These are phyloP conservation scores for Acorus gramineus DNA, from an alignment of 106 monocot genomes.

Conservation along the genomic window DNA sequence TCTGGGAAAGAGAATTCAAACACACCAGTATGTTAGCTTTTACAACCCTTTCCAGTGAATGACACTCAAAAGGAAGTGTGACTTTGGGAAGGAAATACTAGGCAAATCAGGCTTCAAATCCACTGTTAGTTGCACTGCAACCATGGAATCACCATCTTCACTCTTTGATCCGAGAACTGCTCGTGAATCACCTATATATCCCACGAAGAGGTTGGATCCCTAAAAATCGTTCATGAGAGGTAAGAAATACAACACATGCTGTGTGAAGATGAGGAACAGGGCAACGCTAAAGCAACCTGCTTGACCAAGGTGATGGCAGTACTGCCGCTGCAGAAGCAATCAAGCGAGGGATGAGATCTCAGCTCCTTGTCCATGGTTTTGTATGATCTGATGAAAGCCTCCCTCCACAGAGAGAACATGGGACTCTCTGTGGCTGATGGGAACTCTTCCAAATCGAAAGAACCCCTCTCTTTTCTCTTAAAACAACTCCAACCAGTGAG, in stretches of 20 bases:
- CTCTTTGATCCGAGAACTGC: constrained; percentile 25
- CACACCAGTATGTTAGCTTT: no score
- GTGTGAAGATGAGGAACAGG: not conserved
- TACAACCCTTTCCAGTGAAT: no score
- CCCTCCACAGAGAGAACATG: constrained; percentile 14
- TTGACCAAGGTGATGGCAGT: constrained; percentile 28
- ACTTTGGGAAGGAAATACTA: constrained; percentile 6
- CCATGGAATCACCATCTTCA: constrained; percentile 1
- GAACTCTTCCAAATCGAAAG: no score
- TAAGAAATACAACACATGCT: not conserved
- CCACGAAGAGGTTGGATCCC: constrained; percentile 28
- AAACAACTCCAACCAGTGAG: no score
- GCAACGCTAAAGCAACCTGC: constrained; percentile 7
- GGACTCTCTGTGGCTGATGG: not conserved
- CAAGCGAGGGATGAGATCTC: constrained; percentile 14
- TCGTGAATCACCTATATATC: constrained; percentile 36
- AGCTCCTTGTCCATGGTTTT: constrained; percentile 35
- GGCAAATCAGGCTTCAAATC: constrained; percentile 40
- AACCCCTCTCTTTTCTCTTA: no score
- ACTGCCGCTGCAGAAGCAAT: constrained; percentile 43
- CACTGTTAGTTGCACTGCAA: constrained; percentile 25
- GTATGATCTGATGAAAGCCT: constrained; percentile 22
- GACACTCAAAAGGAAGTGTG: not conserved
- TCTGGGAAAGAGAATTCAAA: not conserved
- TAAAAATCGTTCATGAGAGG: not conserved